Conservation (phyloP, 148 eudicot species). For the Salicornia ramosissima region DNA sequence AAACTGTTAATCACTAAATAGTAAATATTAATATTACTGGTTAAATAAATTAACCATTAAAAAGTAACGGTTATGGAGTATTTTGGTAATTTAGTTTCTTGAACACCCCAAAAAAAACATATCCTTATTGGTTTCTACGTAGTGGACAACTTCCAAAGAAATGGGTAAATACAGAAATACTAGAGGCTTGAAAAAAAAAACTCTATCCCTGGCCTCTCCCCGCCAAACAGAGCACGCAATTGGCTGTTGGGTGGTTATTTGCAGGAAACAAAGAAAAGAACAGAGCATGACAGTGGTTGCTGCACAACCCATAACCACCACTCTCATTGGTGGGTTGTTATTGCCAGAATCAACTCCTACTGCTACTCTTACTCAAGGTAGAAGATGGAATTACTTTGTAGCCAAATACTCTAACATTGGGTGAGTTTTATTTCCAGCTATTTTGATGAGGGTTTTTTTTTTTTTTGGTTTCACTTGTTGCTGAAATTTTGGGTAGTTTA, state of each 20-base stretch:
- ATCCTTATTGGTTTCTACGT: too few species aligned
- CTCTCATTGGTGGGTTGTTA: not conserved
- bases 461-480: too few species aligned
- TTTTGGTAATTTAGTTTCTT: too few species aligned
- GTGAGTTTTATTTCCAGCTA: not conserved
- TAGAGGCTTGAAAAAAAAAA: not conserved
- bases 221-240: constrained; percentile 8
- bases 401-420: not conserved
- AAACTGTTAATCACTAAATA: too few species aligned
- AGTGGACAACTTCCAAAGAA: not conserved
- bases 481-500: not conserved
- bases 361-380: not conserved
- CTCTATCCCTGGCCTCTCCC: constrained; percentile 8
- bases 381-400: not conserved
- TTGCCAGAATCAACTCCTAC: not conserved
- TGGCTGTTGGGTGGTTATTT: not conserved
- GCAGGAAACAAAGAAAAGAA: not conserved
- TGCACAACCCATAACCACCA: not conserved
- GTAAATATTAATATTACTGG: too few species aligned
- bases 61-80: too few species aligned
- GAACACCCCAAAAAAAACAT: too few species aligned
- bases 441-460: too few species aligned
- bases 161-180: not conserved
- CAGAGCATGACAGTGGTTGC: constrained; percentile 1
- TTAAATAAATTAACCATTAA: too few species aligned